Conservation (phyloP, 2,329 filamentous ascomycete species). For the Monilinia laxa region DNA sequence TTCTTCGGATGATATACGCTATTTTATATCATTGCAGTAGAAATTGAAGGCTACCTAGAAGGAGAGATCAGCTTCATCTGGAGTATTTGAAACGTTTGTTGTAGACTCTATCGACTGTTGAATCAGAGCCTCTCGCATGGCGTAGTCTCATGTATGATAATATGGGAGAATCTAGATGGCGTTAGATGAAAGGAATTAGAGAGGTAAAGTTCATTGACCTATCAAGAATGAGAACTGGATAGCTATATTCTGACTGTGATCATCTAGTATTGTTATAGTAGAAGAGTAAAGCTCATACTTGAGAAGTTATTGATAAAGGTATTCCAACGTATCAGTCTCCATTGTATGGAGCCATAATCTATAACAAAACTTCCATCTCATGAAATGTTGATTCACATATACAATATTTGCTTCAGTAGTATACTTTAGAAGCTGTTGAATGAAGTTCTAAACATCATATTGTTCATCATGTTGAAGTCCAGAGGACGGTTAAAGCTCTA, state of each 20-base stretch:
- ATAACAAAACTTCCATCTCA: neutral
- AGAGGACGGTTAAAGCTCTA: neutral
- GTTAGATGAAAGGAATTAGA: neutral
- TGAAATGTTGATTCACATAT: neutral
- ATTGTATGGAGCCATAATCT: neutral
- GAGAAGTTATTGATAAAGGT: no score
- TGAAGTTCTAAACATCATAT: neutral
- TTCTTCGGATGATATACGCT: neutral
- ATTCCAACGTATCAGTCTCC: accelerated
- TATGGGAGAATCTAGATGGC: neutral
- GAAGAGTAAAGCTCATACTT: neutral
- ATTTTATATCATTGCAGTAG: neutral
- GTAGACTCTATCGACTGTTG: neutral
- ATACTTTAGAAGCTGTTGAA: neutral
- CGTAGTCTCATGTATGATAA: neutral
- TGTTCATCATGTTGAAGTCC: neutral
- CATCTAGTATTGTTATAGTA: neutral
- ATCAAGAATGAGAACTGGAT: neutral
- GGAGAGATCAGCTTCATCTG: neutral
- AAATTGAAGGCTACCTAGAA: neutral
- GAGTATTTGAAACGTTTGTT: neutral
- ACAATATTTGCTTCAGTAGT: neutral
- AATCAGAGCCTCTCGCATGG: neutral
- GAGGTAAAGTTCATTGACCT: no score
- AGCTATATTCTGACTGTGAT: neutral